These are phyloP conservation scores for Epichloe typhina DNA, from an alignment of 2,329 filamentous ascomycete species.

Conservation along the genomic window DNA sequence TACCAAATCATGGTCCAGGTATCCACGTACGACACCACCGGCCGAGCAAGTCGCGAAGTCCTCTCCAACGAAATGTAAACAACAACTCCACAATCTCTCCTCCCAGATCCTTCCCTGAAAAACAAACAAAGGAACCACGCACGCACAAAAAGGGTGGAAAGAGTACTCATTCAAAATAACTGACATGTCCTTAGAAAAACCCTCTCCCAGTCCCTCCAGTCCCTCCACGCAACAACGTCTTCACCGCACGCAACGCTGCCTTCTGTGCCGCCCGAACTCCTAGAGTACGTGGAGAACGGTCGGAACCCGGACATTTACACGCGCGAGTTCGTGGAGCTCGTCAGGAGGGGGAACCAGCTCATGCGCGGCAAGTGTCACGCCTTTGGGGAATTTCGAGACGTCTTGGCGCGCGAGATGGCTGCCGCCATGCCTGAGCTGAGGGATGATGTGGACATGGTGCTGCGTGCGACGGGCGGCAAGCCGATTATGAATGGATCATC, in stretches of 20 bases:
- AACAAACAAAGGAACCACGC: not conserved
- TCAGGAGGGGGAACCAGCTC: slow-evolving; percentile 51
- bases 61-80: slow-evolving; percentile 38
- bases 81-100: no score
- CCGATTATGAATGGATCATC: not conserved
- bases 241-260: slow-evolving; percentile 29
- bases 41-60: slow-evolving; percentile 39
- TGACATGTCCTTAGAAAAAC: slow-evolving; percentile 19
- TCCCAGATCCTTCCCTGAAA: no score
- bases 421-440: slow-evolving; percentile 45
- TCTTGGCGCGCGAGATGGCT: slow-evolving; percentile 45
- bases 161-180: no score
- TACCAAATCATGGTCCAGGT: slow-evolving; percentile 52
- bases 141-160: no score
- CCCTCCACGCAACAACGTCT: slow-evolving; percentile 26
- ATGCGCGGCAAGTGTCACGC: slow-evolving; percentile 51
- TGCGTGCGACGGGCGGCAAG: slow-evolving; percentile 31
- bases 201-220: slow-evolving; percentile 25
- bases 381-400: slow-evolving; percentile 47
- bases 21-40: slow-evolving; percentile 43
- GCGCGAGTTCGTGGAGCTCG: slow-evolving; percentile 58
- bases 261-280: slow-evolving; percentile 45
- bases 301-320: slow-evolving; percentile 66
- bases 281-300: slow-evolving; percentile 57
- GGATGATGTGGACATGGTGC: slow-evolving; percentile 37